Conservation (phyloP, 2,329 filamentous ascomycete genomes). For the Colletotrichum trifolii region DNA sequence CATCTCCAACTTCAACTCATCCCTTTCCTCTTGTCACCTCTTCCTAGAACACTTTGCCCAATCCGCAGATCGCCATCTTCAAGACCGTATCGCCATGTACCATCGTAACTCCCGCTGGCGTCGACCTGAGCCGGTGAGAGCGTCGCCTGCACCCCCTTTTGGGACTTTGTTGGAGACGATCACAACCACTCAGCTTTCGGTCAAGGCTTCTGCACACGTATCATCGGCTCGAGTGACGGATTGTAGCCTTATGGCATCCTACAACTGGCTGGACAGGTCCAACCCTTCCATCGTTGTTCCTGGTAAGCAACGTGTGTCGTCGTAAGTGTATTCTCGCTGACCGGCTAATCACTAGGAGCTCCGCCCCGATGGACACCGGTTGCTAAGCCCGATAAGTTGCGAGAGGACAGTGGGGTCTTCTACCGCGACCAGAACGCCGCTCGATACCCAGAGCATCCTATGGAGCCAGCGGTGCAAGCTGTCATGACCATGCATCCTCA, state of each 20-base stretch:
- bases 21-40: too few species aligned
- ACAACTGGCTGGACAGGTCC: conserved; percentile 48
- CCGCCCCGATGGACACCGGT: conserved; percentile 63
- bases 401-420: conserved; percentile 59
- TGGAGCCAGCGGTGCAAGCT: conserved; percentile 58
- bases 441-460: conserved; percentile 58
- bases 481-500: conserved; percentile 50
- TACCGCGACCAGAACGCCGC: conserved; percentile 67
- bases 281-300: conserved; percentile 46
- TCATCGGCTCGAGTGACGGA: conserved; percentile 23
- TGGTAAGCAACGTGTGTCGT: conserved; percentile 39
- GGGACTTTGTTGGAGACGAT: conserved; percentile 22
- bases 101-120: conserved; percentile 9
- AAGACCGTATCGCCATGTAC: not conserved
- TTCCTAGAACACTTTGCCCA: too few species aligned
- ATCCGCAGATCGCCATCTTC: too few species aligned
- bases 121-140: not conserved
- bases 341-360: conserved; percentile 49
- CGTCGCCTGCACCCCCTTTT: conserved; percentile 22
- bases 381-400: conserved; percentile 44
- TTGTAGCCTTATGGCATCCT: conserved; percentile 46
- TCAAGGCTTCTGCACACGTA: not conserved
- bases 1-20: too few species aligned
- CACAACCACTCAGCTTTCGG: not conserved
- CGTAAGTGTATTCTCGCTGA: not conserved